These are phyloP conservation scores for Haematococcus sp. DNA, from an alignment of 139 green algal genomes.

Conservation along the genomic window DNA sequence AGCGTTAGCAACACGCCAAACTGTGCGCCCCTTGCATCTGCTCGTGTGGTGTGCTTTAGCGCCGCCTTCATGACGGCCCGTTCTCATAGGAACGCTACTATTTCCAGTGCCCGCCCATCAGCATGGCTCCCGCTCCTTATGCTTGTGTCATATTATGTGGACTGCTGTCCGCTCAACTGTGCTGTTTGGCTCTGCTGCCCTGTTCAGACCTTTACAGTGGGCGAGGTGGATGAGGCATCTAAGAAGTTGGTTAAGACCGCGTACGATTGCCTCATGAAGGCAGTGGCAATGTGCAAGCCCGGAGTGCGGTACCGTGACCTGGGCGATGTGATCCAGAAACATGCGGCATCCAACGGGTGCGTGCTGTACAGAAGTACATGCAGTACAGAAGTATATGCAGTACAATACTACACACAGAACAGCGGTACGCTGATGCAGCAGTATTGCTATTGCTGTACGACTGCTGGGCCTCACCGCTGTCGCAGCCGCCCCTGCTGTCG, in stretches of 20 bases:
- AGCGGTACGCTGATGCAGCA: background rate
- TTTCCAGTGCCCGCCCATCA: too few species aligned
- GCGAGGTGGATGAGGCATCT: slow-evolving; percentile 67
- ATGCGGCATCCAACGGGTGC: slow-evolving; percentile 54
- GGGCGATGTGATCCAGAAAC: slow-evolving; percentile 84
- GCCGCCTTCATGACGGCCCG: background rate
- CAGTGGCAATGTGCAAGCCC: slow-evolving; percentile 83
- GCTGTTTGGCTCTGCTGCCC: too few species aligned
- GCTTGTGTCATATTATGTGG: too few species aligned
- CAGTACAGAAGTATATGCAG: too few species aligned
- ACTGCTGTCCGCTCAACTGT: too few species aligned
- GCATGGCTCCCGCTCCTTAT: too few species aligned
- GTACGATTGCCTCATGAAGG: slow-evolving; percentile 79
- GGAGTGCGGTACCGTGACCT: slow-evolving; percentile 89
- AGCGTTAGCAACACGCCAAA: background rate
- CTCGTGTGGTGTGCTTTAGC: too few species aligned
- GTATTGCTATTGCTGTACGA: too few species aligned
- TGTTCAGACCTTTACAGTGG: slow-evolving; percentile 28
- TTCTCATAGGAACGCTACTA: too few species aligned
- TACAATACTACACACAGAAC: background rate
- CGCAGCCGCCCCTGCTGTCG: background rate
- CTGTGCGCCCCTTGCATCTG: background rate
- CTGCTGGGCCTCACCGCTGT: too few species aligned
- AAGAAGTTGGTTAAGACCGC: slow-evolving; percentile 78
- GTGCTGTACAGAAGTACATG: background rate